Evolutionary conservation across 2,329 filamentous ascomycete species (phyloP), one percentile per base, ranked within the genome.

Genomic region (Juglanconis oblonga): DNA sequence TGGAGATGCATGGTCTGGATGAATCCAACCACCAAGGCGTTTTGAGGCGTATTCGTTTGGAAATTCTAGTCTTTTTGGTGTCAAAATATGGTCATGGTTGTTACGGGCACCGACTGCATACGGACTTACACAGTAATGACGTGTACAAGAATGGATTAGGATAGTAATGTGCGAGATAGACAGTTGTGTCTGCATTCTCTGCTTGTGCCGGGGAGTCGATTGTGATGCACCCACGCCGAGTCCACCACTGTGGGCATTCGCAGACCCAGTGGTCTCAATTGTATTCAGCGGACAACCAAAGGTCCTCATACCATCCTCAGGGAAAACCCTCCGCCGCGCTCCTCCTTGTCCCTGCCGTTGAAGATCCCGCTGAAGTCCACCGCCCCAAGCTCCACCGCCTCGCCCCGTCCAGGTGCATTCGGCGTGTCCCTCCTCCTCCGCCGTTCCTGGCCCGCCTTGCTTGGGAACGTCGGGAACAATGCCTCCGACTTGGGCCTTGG

Each of bases 401-500:
- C 86, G 0, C 92, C 93, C 36, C 94, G 81, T 44, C 84, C 85
- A 0, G 95, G 95, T 6, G 95, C 95, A 72, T 92, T 88, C 1
- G 95, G 95, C 64, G 88, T 93, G 62, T 87, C 86, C 62, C 84
- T 80, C 42, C 85, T 80, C 64, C 91, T 80, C 67, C 92, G 80
- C 70, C 87, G 89, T 79, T 99, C 95, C 79, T 95, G 90, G 1
- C 92, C 92, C 0, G 95, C 95, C 74, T 96, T 97, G 68, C 90
- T 95, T 0, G 95, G 95, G 72, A 98, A 99, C 0, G 95, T 98
- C 2, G 95, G 95, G 71, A 99, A 98, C 87, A 99, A 89, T 68
- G 89, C 89, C 71, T 91, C 89, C 7, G 89, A 87, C 76, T 98
- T 98, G 1, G 93, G 91, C 62, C 90, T 90, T 1, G 95, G 95